Evolutionary conservation across 441 rosid species (phyloP).

Genomic region (Monsonia emarginata): DNA sequence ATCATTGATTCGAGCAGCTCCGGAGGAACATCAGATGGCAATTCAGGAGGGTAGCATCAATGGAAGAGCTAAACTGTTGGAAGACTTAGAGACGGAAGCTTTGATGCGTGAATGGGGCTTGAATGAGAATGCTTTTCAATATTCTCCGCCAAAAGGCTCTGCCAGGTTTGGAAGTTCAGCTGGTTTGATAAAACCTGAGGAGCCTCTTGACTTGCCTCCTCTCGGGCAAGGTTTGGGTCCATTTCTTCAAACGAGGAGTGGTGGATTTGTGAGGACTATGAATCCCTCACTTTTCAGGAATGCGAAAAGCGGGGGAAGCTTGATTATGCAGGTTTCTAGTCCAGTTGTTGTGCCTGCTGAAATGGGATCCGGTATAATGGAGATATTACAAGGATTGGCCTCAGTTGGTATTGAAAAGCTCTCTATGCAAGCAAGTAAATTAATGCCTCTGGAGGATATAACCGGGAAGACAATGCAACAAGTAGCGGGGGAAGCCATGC

Average conservation of each 20-base stretch:
- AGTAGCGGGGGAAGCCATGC: conserved; percentile 65
- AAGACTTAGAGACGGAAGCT: conserved; percentile 70
- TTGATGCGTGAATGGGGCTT: conserved; percentile 88
- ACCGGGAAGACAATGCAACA: conserved; percentile 86
- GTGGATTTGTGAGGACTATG: conserved; percentile 87
- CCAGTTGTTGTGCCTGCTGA: conserved; percentile 94
- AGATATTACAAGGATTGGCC: conserved; percentile 57
- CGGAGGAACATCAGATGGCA: conserved; percentile 37
- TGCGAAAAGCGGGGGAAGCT: conserved; percentile 54
- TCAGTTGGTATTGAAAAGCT: conserved; percentile 87
- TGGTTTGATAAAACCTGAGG: conserved; percentile 46
- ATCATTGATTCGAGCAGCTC: conserved; percentile 27
- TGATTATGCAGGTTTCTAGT: conserved; percentile 89
- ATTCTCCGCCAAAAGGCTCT: conserved; percentile 49
- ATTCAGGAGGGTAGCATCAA: conserved; percentile 30
- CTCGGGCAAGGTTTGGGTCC: conserved; percentile 82
- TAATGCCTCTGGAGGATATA: conserved; percentile 88
- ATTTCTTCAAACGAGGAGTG: conserved; percentile 62
- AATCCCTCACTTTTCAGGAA: conserved; percentile 51
- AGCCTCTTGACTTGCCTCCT: conserved; percentile 48
- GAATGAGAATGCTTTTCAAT: conserved; percentile 63
- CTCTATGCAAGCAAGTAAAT: conserved; percentile 81
- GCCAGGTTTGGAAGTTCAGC: conserved; percentile 56
- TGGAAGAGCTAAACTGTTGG: conserved; percentile 55
- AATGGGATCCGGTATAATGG: conserved; percentile 79